Evolutionary conservation across 202 grass and related monocot species (phyloP).

Genomic region (Schoenoplectus triqueter): DNA sequence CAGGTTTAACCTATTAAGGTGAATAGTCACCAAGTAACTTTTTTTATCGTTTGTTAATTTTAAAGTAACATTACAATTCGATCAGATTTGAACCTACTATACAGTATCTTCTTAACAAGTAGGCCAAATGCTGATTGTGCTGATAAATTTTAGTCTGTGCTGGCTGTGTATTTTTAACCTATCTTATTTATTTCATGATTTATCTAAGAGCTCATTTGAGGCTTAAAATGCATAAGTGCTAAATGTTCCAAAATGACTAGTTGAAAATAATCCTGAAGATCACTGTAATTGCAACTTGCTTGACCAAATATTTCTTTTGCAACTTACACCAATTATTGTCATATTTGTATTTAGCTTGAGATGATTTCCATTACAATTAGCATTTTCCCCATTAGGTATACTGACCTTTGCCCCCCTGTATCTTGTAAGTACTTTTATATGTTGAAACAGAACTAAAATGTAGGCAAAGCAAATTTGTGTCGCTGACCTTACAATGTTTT

Average conservation of each 20-base stretch:
- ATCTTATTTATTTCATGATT: background rate
- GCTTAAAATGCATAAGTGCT: background rate
- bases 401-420: background rate
- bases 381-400: background rate
- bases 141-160: background rate
- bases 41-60: conserved; percentile 1
- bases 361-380: background rate
- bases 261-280: background rate
- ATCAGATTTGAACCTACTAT: background rate
- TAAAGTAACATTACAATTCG: background rate
- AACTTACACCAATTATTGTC: background rate
- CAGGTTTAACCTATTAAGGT: background rate
- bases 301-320: background rate
- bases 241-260: conserved; percentile 4
- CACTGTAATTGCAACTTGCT: background rate
- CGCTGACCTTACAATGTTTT: background rate
- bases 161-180: too few species aligned
- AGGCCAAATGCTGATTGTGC: background rate
- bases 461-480: background rate
- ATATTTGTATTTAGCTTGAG: background rate
- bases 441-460: background rate
- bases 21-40: background rate
- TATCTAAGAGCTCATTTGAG: background rate
- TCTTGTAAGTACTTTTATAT: background rate
- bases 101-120: background rate